Percentiles rank a stretch among this genome's conserved stretches.
Evolutionary conservation across 1,284 basidiomycete species (phyloP).

Genomic region (Ceratobasidium sp.): DNA sequence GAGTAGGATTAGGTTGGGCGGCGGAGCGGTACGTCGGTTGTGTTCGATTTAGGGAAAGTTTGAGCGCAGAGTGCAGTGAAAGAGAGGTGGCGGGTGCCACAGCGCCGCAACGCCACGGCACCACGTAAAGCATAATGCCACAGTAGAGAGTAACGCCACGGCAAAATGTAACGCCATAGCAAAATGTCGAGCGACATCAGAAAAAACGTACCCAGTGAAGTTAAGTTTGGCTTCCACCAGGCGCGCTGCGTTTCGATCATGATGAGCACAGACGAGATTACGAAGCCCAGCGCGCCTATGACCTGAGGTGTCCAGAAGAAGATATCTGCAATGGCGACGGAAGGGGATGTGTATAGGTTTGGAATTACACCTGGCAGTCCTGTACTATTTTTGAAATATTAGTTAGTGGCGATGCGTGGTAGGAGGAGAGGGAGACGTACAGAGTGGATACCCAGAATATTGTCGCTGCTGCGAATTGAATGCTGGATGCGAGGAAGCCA

Average conservation of each 20-base stretch:
- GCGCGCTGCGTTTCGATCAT: slow-evolving; percentile 66
- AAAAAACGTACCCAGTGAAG: slow-evolving; percentile 31
- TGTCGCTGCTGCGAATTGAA: slow-evolving; percentile 64
- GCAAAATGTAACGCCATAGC: slow-evolving; percentile 13
- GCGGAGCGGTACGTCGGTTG: too few species aligned
- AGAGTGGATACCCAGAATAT: slow-evolving; percentile 68
- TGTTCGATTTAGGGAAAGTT: too few species aligned
- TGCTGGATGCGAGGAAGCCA: slow-evolving; percentile 64
- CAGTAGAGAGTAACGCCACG: neutral
- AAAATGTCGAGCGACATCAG: slow-evolving; percentile 54
- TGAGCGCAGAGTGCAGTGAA: too few species aligned
- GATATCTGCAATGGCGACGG: slow-evolving; percentile 56
- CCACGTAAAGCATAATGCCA: too few species aligned
- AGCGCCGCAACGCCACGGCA: too few species aligned
- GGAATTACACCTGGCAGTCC: slow-evolving; percentile 63
- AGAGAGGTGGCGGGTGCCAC: too few species aligned
- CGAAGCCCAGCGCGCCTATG: slow-evolving; percentile 66
- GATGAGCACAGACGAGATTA: slow-evolving; percentile 62
- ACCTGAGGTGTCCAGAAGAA: slow-evolving; percentile 67
- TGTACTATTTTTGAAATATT: slow-evolving; percentile 51
- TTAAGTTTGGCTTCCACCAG: slow-evolving; percentile 60
- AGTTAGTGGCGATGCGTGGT: neutral
- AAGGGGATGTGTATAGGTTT: slow-evolving; percentile 53
- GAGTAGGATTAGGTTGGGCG: too few species aligned
- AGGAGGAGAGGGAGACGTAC: slow-evolving; percentile 46